Conservation (phyloP, 805 yeast genomes). For the Barnettozyma sucrosica region DNA sequence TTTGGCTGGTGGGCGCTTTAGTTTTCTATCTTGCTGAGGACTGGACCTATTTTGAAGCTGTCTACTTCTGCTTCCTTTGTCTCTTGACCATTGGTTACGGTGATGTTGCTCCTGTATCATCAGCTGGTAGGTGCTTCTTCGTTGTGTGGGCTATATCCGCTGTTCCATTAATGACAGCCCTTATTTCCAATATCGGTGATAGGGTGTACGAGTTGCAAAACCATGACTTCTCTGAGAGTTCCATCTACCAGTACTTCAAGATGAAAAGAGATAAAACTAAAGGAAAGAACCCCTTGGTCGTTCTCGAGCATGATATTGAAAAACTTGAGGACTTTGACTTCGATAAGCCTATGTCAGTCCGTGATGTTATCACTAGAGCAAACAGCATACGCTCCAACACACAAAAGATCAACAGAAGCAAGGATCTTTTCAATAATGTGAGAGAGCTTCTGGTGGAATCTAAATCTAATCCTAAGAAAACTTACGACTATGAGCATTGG, state of each 20-base stretch:
- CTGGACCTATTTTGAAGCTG: slow-evolving; percentile 66
- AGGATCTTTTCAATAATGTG: slow-evolving; percentile 23
- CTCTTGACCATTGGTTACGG: slow-evolving; percentile 85
- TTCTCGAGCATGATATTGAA: neutral
- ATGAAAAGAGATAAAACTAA: neutral
- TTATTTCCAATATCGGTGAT: slow-evolving; percentile 70
- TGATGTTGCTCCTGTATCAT: slow-evolving; percentile 54
- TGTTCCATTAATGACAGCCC: slow-evolving; percentile 80
- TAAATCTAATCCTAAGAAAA: slow-evolving; percentile 24
- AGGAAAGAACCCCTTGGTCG: neutral
- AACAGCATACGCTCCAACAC: slow-evolving; percentile 1
- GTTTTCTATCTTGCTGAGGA: slow-evolving; percentile 53
- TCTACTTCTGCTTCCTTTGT: slow-evolving; percentile 75
- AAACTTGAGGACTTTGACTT: neutral
- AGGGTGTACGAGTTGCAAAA: slow-evolving; percentile 33
- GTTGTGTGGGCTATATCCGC: slow-evolving; percentile 78
- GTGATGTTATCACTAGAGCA: neutral
- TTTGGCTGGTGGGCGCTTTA: slow-evolving; percentile 72
- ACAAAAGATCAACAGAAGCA: neutral
- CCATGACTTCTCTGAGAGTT: slow-evolving; percentile 11
- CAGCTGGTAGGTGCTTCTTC: slow-evolving; percentile 69
- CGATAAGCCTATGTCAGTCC: slow-evolving; percentile 3
- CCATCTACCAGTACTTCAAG: slow-evolving; percentile 9
- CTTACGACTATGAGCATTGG: slow-evolving; percentile 53
- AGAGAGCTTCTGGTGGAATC: slow-evolving; percentile 13